Evolutionary conservation across 2,329 filamentous ascomycete genomes (phyloP).

Genomic region (Beauveria sp.): DNA sequence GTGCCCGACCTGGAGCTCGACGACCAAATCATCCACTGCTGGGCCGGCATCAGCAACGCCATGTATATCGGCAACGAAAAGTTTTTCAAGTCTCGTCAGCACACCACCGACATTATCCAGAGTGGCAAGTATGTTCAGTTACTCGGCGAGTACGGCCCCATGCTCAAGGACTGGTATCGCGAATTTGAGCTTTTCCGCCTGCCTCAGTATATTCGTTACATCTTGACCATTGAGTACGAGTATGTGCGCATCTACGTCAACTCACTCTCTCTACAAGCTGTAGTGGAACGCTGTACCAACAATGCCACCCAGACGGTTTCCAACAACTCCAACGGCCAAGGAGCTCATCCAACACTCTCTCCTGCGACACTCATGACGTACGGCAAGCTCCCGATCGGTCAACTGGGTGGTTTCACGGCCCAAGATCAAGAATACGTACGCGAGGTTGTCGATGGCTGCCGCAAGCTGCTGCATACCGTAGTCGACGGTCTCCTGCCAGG

Average conservation of each 20-base stretch:
- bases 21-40: conserved; percentile 73
- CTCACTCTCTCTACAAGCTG: conserved; percentile 85
- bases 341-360: conserved; percentile 38
- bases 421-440: conserved; percentile 66
- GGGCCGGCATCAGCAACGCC: conserved; percentile 86
- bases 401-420: conserved; percentile 54
- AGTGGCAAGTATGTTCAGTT: conserved; percentile 76
- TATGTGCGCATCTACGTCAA: conserved; percentile 94
- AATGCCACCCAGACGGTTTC: conserved; percentile 48
- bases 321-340: conserved; percentile 26
- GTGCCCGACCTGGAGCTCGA: conserved; percentile 60
- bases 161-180: conserved; percentile 69
- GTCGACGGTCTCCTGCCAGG: conserved; percentile 68
- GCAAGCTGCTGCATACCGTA: conserved; percentile 69
- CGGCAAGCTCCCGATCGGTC: conserved; percentile 56
- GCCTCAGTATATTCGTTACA: conserved; percentile 60
- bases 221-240: conserved; percentile 90
- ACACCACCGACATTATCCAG: conserved; percentile 83
- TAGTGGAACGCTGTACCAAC: conserved; percentile 84
- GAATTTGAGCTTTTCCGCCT: conserved; percentile 74
- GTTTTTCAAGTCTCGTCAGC: conserved; percentile 78
- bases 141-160: conserved; percentile 72
- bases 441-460: conserved; percentile 70
- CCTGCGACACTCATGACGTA: conserved; percentile 59
- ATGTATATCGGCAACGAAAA: conserved; percentile 88